Evolutionary conservation across 2,329 filamentous ascomycete species (phyloP), one percentile per base, ranked within the genome.

Genomic region (Fusarium incarnatum): DNA sequence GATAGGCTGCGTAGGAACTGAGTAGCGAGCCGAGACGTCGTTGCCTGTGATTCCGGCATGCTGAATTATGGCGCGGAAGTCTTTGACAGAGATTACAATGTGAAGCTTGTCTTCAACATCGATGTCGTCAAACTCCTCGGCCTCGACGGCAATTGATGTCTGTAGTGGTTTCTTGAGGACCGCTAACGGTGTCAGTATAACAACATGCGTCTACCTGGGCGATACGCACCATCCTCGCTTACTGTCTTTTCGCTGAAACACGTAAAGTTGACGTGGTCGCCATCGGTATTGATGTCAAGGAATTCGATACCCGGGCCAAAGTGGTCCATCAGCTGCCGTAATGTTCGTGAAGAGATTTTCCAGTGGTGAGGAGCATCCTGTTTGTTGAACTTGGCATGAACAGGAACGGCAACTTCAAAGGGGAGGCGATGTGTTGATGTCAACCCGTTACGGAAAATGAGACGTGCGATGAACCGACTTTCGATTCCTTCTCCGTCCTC

Each of bases 261-360:
- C 27, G 92, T 93, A 73, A 95, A 93, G 60, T 92, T 92, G 18
- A 92, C 89, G 48, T 91, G 87, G 56, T 92, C 89, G 15, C 89
- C 89, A 64, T 93, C 89, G 0, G 90, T 89, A 75, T 92, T 91
- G 68, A 95, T 91, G 72, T 94, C 92, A 4, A 95, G 85, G 71
- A 94, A 91, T 77, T 95, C 92, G 32, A 93, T 93, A 8, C 91
- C 92, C 2, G 91, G 91, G 0, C 92, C 91, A 75, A 94, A 94
- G 75, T 94, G 92, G 64, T 94, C 92, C 80, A 93, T 90, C 66
- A 94, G 87, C 73, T 94, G 91, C 66, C 91, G 88, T 54, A 95
- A 80, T 0, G 90, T 90, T 62, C 88, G 85, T 5, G 92, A 90
- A 18, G 90, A 88, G 60, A 94, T 93, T 13, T 85, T 86, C 92